Evolutionary conservation across 257 asterid genomes (phyloP).

Genomic region (Thymus mandschuricus): DNA sequence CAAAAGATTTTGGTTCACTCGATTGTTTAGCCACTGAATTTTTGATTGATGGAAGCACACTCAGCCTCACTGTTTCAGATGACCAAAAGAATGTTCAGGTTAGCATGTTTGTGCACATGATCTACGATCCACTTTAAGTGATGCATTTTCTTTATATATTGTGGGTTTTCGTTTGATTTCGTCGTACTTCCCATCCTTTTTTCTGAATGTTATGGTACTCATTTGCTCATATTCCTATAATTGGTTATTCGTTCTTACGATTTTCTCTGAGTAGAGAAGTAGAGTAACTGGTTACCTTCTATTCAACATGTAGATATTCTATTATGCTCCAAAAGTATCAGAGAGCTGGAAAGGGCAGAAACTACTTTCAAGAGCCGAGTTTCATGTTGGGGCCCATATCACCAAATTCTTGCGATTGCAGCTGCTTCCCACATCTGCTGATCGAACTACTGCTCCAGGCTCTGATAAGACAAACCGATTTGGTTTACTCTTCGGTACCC

Average conservation of each 20-base stretch:
- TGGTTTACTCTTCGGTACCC: slow-evolving; percentile 86
- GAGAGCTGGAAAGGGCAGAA: slow-evolving; percentile 99
- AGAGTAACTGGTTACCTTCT: slow-evolving; percentile 18
- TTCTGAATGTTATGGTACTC: not conserved
- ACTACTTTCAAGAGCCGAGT: slow-evolving; percentile 93
- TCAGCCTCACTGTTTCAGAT: slow-evolving; percentile 93
- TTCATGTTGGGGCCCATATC: slow-evolving; percentile 88
- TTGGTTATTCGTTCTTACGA: slow-evolving; percentile 16
- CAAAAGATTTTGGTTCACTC: slow-evolving; percentile 93
- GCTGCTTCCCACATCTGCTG: slow-evolving; percentile 79
- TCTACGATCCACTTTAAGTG: slow-evolving; percentile 11
- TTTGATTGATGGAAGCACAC: slow-evolving; percentile 95
- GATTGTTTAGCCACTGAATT: slow-evolving; percentile 94
- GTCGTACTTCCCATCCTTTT: not conserved
- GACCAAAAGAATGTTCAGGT: slow-evolving; percentile 99
- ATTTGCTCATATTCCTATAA: not conserved
- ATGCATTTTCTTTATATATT: not conserved
- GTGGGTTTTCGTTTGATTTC: not conserved
- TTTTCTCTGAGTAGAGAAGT: not conserved
- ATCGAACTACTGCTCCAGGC: slow-evolving; percentile 61
- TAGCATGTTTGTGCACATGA: slow-evolving; percentile 22
- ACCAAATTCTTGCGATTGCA: slow-evolving; percentile 89
- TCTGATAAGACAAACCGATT: slow-evolving; percentile 96
- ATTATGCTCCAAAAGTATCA: slow-evolving; percentile 87
- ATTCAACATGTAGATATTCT: slow-evolving; percentile 64